Conservation (phyloP, 164 flowering plant genomes). For the Nelumbo lutea region DNA sequence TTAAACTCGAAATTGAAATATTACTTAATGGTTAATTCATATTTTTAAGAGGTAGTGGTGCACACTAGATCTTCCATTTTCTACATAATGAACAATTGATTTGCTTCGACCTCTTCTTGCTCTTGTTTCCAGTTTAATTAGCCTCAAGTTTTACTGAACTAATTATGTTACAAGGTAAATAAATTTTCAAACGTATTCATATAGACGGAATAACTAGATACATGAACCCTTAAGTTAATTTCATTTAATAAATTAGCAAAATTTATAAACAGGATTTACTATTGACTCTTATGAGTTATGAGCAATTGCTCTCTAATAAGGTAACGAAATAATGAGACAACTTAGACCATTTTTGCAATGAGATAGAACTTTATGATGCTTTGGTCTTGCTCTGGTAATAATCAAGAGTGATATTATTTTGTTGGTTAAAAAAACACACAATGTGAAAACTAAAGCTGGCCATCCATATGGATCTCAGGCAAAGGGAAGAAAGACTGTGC, state of each 20-base stretch:
- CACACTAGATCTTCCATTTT: background rate
- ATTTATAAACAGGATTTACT: background rate
- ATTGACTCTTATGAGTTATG: background rate
- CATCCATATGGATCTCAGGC: too few relatives aligned
- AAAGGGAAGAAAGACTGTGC: too few relatives aligned
- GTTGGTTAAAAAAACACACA: too few relatives aligned
- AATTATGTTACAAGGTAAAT: background rate
- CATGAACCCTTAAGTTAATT: background rate
- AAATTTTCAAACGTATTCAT: background rate
- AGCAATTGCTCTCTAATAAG: background rate
- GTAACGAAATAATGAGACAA: background rate
- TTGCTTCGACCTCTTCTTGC: background rate
- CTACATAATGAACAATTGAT: background rate
- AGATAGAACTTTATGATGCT: too few relatives aligned
- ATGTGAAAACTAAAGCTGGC: too few relatives aligned
- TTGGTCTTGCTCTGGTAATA: too few relatives aligned
- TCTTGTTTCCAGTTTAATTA: background rate
- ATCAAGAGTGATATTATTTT: too few relatives aligned
- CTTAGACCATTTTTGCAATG: too few relatives aligned
- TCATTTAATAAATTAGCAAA: background rate
- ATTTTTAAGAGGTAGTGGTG: background rate
- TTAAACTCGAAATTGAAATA: background rate
- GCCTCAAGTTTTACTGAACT: background rate
- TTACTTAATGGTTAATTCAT: too few relatives aligned
- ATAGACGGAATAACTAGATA: background rate